Evolutionary conservation across 176 grass and related monocot genomes (phyloP), one percentile per base, ranked within the genome.

Genomic region (Aegilops umbellulata): DNA sequence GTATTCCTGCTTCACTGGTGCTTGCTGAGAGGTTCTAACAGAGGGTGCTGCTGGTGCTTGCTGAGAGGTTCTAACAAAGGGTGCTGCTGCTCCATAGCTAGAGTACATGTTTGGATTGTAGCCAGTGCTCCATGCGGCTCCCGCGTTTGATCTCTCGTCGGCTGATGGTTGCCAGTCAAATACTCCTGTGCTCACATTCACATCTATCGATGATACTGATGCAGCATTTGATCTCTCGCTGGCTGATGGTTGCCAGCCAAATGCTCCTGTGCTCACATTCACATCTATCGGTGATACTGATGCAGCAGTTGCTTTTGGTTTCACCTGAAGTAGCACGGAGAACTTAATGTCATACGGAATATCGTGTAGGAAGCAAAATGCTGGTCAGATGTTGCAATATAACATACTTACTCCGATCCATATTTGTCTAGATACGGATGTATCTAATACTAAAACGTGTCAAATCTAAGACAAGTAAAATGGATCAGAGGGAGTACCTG

Each of bases 1-100:
- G 72, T 24, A 76, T 41, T 80, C 88, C 24, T 86, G 90, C 58
- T 88, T 91, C 78, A 63, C 88, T 58, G 70, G 63, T 47, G 77
- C 69, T 76, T 91, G 69, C 3, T 23, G 64, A 60, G 36, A 61
- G 68, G 38, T 63, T 84, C 65, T 85, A 13, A 71, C 69, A 13
- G 71, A 77, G 47, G 36, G 69, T 17, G 41, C 35, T 27, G 76
- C 34, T 83, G 78, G 26, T 80, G n/a, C n/a, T n/a, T 91, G 69
- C 3, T 23, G 64, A 60, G 36, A 61, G 68, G 38, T 63, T 84
- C 65, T 85, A 13, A 71, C 69, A 13, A 64, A 77, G 47, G 36
- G 69, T 17, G 68, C 72, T 78, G 78, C 34, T 80, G 69, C 73
- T 81, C 78, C 82, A 73, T 79, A 86, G 27, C 51, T 76, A 13